Conservation (phyloP, 768 basidiomycete genomes). For the Mycena vulgaris region DNA sequence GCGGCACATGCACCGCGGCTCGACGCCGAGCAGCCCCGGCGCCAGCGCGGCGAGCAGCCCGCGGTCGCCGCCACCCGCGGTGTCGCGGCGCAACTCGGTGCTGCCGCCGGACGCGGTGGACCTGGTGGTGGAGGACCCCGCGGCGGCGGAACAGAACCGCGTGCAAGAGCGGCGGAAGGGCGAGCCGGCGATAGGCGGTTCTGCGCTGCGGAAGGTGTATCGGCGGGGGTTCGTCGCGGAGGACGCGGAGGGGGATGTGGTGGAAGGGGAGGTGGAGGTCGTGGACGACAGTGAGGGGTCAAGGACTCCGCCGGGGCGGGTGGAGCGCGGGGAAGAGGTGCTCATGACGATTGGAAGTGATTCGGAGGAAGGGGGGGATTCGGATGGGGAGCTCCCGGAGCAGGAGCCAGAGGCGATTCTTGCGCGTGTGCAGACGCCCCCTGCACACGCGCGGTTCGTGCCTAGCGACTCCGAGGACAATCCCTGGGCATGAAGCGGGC, state of each 20-base stretch:
- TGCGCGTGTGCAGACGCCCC: slow-evolving; percentile 59
- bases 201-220: slow-evolving; percentile 68
- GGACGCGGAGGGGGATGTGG: slow-evolving; percentile 50
- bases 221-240: slow-evolving; percentile 62
- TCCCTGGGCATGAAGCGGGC: slow-evolving; percentile 72
- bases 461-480: slow-evolving; percentile 64
- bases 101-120: slow-evolving; percentile 88
- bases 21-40: not conserved
- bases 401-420: slow-evolving; percentile 40
- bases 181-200: slow-evolving; percentile 64
- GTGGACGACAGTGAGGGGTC: slow-evolving; percentile 45
- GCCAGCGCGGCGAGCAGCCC: slow-evolving; percentile 7
- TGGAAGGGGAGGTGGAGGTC: slow-evolving; percentile 60
- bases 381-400: slow-evolving; percentile 42
- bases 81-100: slow-evolving; percentile 53
- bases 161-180: slow-evolving; percentile 70
- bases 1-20: not conserved
- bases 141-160: slow-evolving; percentile 60
- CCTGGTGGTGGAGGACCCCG: slow-evolving; percentile 81
- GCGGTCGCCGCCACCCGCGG: slow-evolving; percentile 31
- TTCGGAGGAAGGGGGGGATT: slow-evolving; percentile 49
- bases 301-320: slow-evolving; percentile 41
- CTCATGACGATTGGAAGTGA: slow-evolving; percentile 51
- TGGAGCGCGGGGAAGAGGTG: slow-evolving; percentile 61
- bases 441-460: slow-evolving; percentile 57